Conservation (phyloP, 257 asterid genomes). For the Prunella vulgaris region DNA sequence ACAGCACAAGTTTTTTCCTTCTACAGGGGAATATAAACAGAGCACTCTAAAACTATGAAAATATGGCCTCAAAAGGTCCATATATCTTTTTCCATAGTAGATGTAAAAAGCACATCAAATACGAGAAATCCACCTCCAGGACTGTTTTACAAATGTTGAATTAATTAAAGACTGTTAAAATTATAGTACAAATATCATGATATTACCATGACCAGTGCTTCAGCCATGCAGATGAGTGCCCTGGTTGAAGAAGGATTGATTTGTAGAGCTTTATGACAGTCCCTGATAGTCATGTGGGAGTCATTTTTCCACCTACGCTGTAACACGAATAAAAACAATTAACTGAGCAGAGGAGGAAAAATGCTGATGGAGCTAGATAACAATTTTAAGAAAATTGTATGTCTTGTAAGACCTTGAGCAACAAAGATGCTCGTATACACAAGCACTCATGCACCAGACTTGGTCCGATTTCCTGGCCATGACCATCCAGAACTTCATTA, state of each 20-base stretch:
- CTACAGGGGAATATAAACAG: background rate
- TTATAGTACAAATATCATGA: slow-evolving; percentile 10
- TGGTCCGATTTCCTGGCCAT: slow-evolving; percentile 61
- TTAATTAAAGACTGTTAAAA: background rate
- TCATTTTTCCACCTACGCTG: slow-evolving; percentile 94
- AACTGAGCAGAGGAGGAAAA: slow-evolving; percentile 4
- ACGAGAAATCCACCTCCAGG: slow-evolving; percentile 8
- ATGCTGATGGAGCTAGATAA: slow-evolving; percentile 9
- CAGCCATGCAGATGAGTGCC: slow-evolving; percentile 77
- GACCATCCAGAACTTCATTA: slow-evolving; percentile 79
- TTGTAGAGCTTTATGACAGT: slow-evolving; percentile 72
- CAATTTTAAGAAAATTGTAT: background rate
- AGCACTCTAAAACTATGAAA: background rate
- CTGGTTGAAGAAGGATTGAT: slow-evolving; percentile 61
- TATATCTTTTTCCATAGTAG: background rate
- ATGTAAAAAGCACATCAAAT: background rate
- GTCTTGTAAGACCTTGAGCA: slow-evolving; percentile 66
- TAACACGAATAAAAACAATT: slow-evolving; percentile 7
- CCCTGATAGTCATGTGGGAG: slow-evolving; percentile 82
- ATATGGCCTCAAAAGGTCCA: background rate
- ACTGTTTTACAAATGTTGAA: background rate
- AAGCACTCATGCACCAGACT: slow-evolving; percentile 64
- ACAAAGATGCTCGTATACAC: slow-evolving; percentile 84
- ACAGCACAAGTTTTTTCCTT: background rate
- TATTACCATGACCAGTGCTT: slow-evolving; percentile 72